Evolutionary conservation across 148 eudicot genomes (phyloP).

Genomic region (Suaeda aralocaspica): DNA sequence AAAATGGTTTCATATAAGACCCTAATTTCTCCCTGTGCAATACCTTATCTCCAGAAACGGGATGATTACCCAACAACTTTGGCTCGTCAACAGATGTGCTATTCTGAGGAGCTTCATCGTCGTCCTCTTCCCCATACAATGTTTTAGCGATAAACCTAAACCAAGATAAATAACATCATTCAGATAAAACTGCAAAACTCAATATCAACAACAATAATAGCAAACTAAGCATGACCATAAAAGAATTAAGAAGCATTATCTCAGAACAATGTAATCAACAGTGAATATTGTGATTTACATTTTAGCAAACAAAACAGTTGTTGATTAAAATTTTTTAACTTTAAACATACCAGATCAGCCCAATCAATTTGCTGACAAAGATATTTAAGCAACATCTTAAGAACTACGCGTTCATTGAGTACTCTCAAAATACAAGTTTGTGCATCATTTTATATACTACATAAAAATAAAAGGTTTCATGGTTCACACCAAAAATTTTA

Average conservation of each 20-base stretch:
- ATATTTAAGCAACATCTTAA: neutral
- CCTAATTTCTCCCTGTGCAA: neutral
- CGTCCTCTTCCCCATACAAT: constrained; percentile 81
- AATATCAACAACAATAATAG: neutral
- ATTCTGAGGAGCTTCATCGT: constrained; percentile 45
- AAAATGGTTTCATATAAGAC: neutral
- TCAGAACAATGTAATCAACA: neutral
- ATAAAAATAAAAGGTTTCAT: neutral
- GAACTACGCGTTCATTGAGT: neutral
- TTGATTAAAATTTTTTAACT: neutral
- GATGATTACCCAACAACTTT: constrained; percentile 76
- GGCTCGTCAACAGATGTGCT: constrained; percentile 57
- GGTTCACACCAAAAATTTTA: neutral
- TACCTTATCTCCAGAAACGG: constrained; percentile 83
- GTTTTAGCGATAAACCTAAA: constrained; percentile 85
- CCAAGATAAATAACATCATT: constrained; percentile 12
- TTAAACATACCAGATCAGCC: neutral
- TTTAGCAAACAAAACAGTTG: neutral
- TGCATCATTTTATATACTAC: neutral
- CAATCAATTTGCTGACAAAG: neutral
- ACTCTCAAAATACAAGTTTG: neutral
- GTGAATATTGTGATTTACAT: neutral
- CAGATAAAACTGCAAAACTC: neutral
- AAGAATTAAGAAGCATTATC: neutral
- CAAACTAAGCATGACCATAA: neutral